Evolutionary conservation across 1,139 yeast genomes (phyloP), one percentile per base, ranked within the genome.

Genomic region (Candida sanyaensis): DNA sequence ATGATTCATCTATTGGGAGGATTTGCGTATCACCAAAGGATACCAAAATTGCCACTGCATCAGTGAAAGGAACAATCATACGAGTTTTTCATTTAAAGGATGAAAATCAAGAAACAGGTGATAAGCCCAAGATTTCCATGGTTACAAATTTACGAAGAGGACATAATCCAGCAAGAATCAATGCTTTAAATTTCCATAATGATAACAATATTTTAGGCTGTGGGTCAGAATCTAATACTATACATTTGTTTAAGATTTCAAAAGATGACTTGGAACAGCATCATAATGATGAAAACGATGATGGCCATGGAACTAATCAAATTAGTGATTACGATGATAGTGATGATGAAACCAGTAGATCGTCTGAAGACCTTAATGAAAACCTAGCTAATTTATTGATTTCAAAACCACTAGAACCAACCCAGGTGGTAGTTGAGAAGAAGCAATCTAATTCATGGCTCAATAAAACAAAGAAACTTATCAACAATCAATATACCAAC

Each of bases 1-100:
- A 84, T 57, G 77, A 79, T 53, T 69, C 84, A 0, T 71, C 73
- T 1, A 54, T 83, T 23, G 80, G 78, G 26, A 69, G 73, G 27
- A 60, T 82, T 11, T 58, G 78, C 5, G 59, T 83, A 3, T 81
- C 85, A 6, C 68, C 73, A 29, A 81, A 79, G 55, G 84, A 84
- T 6, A 64, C 65, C 12, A 62, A 77, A 32, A 68, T 86, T 24
- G 89, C 91, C 0, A 83, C 92, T 0, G 87, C 91, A 0, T 84
- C 90, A 0, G 70, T 74, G 1, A 85, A 84, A 54, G 95, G 95
- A 0, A 87, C 95, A 0, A 84, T 87, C 4, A 72, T 87, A 1
- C 66, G 93, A 41, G 83, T 86, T 0, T 68, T 69, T 50, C 61
- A 60, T 41, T 38, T 45, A 24, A 45, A 43, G 13, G 52, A 50